Evolutionary conservation across 2,329 filamentous ascomycete species (phyloP), one percentile per base, ranked within the genome.

Genomic region (Diplocarpon rosae): DNA sequence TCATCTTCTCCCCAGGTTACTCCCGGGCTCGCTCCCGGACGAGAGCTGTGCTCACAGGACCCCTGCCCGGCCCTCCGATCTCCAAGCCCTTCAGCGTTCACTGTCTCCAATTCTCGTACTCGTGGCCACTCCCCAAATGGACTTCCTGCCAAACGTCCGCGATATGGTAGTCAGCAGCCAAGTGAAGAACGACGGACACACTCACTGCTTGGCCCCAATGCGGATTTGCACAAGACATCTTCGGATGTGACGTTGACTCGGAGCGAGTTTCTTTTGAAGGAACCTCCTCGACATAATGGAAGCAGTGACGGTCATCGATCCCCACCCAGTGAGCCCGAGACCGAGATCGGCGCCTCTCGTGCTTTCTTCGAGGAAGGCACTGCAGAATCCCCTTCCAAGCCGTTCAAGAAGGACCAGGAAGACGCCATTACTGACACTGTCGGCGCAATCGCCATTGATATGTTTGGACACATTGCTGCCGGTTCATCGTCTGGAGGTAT

Each of bases 401-500:
- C 28, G 12, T 46, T 31, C 12, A 31, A 28, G 9, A 24, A 29
- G 35, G 38, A 28, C 10, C 51, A 56, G n/a, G 59, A 86, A 50
- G 74, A 83, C 57, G 72, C 65, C 20, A 75, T 98, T 55, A 93
- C 83, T 2, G 92, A 98, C 67, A 98, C 92, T 11, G 88, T 98
- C 47, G 92, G 93, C 36, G 92, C 89, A 24, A 95, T 98, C 59
- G 92, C 88, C 10, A 81, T 98, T 51, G 92, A 98, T 59, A 74
- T 75, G 39, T 76, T 74, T 55, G 92, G 92, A 13, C 82, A 83
- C 47, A 95, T 98, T 59, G 90, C 93, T 4, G 92, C 90, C 3
- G 92, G 84, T 13, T 95, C 92, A 1, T 98, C 92, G 1, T 98
- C 93, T 13, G 92, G 92, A 5, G 92, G 92, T 1, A 98, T 98